Evolutionary conservation across 2,329 filamentous ascomycete species (phyloP).

Genomic region (Didymellaceae sp.): DNA sequence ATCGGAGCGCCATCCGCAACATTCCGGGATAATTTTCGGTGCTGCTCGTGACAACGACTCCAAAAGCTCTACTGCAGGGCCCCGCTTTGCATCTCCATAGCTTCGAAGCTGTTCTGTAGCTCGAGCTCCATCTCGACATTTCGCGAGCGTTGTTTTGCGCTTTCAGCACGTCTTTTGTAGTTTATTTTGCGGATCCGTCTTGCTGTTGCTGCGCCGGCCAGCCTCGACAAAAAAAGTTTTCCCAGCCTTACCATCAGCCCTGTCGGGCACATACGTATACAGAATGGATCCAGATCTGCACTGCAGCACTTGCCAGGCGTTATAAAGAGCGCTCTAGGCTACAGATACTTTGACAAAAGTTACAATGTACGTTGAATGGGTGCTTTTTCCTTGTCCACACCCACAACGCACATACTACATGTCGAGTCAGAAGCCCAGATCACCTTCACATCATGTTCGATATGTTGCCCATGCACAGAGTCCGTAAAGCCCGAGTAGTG

Average conservation of each 20-base stretch:
- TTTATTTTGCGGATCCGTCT: background rate
- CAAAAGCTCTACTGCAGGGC: slow-evolving; percentile 11
- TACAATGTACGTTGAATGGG: slow-evolving; percentile 24
- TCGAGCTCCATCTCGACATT: slow-evolving; percentile 3
- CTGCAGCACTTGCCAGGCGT: slow-evolving; percentile 21
- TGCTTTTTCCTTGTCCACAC: slow-evolving; percentile 1
- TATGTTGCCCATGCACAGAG: too few relatives aligned
- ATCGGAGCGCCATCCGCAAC: slow-evolving; percentile 12
- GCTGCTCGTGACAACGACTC: slow-evolving; percentile 10
- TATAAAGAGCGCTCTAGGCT: slow-evolving; percentile 18
- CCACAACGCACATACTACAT: background rate
- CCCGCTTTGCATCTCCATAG: slow-evolving; percentile 10
- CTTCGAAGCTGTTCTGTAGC: slow-evolving; percentile 3
- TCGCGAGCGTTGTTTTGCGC: background rate
- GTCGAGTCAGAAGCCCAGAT: background rate
- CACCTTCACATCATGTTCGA: background rate
- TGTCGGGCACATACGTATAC: background rate
- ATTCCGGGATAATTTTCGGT: slow-evolving; percentile 16
- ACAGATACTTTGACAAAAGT: slow-evolving; percentile 5
- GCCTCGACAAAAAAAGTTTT: slow-evolving; percentile 7
- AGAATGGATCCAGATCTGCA: slow-evolving; percentile 31
- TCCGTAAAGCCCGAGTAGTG: too few relatives aligned
- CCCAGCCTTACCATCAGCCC: slow-evolving; percentile 8
- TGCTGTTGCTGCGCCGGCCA: slow-evolving; percentile 1
- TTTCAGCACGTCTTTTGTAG: background rate